These are phyloP conservation scores for Penicillium parvum DNA, from an alignment of 495 filamentous ascomycete genomes.

Conservation along the genomic window DNA sequence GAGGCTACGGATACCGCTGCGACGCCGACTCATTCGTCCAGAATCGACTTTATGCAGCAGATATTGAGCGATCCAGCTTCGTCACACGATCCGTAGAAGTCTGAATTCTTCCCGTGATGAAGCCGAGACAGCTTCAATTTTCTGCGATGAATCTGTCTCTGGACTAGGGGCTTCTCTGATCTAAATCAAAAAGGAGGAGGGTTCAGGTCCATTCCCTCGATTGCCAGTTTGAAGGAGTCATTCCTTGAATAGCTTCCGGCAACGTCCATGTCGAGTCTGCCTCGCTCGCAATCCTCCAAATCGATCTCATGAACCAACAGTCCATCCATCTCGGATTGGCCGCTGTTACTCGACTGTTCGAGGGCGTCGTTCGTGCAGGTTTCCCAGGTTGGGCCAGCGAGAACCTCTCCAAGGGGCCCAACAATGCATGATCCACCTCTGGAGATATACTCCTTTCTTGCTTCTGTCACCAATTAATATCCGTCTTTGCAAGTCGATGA, in stretches of 20 bases:
- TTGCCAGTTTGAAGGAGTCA: constrained; percentile 74
- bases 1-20: no score
- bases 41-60: not conserved
- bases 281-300: constrained; percentile 60
- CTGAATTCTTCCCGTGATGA: no score
- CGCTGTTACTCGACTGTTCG: not conserved
- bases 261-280: constrained; percentile 62
- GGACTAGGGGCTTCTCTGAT: no score
- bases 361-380: constrained; percentile 52
- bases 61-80: no score
- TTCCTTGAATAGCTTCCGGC: constrained; percentile 78
- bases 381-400: constrained; percentile 82
- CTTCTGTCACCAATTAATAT: no score
- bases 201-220: constrained; percentile 68
- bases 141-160: no score
- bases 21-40: no score
- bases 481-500: no score
- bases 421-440: constrained; percentile 82
- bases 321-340: constrained; percentile 18
- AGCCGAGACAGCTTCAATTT: no score
- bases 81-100: no score
- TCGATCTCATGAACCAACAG: constrained; percentile 51
- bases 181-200: constrained; percentile 48
- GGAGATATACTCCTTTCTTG: constrained; percentile 11
- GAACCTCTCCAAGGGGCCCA: constrained; percentile 68